phyloP scores from a whole-genome alignment of 257 asterid genomes.

The Catharanthus roseus region DNA sequence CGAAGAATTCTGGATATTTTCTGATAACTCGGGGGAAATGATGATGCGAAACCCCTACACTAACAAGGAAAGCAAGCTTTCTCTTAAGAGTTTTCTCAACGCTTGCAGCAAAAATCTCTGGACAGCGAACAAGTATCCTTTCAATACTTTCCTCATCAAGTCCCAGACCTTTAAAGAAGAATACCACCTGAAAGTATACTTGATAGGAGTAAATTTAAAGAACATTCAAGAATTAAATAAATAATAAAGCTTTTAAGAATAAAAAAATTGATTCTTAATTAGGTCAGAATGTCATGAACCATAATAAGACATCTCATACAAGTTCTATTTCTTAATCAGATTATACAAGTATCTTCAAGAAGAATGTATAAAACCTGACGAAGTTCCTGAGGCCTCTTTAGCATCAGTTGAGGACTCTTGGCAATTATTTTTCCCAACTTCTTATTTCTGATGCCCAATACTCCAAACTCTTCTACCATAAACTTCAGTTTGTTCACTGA shows the following conservation, averaged over 20 bases:
- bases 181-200: constrained; percentile 46
- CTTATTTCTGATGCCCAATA: constrained; percentile 45
- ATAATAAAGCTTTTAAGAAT: background rate
- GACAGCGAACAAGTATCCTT: constrained; percentile 68
- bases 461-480: constrained; percentile 50
- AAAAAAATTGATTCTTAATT: background rate
- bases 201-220: background rate
- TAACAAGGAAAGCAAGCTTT: constrained; percentile 61
- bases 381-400: constrained; percentile 74
- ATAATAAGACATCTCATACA: background rate
- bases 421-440: constrained; percentile 72
- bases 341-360: background rate
- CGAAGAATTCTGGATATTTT: constrained; percentile 83
- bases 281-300: background rate
- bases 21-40: constrained; percentile 71
- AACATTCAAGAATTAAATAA: background rate
- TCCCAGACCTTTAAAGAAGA: constrained; percentile 68
- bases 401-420: constrained; percentile 76
- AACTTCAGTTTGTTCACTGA: constrained; percentile 59
- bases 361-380: constrained; percentile 48
- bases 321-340: background rate
- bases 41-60: constrained; percentile 51
- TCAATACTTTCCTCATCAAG: constrained; percentile 62
- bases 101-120: constrained; percentile 73
- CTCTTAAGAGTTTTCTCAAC: constrained; percentile 60